These are phyloP conservation scores for Colletotrichum sp. DNA, from an alignment of 2,329 filamentous ascomycete genomes.

Conservation along the genomic window DNA sequence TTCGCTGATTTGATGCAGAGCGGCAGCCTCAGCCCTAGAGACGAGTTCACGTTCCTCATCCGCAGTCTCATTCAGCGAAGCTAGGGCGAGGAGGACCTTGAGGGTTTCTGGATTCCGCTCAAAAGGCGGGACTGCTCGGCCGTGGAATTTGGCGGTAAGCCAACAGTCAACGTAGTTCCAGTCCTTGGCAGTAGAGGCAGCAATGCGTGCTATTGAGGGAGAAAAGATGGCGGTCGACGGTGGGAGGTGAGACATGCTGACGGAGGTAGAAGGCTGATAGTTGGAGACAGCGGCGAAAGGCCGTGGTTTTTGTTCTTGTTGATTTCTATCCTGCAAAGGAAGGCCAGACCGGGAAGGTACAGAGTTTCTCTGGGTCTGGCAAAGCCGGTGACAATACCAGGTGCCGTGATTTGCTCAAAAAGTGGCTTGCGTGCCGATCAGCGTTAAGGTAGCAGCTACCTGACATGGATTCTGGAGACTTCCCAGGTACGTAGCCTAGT, in stretches of 20 bases:
- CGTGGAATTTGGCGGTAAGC: constrained; percentile 74
- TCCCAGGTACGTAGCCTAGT: neutral
- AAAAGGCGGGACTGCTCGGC: constrained; percentile 70
- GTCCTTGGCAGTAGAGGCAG: constrained; percentile 84
- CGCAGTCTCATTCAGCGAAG: constrained; percentile 76
- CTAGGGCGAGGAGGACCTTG: constrained; percentile 74
- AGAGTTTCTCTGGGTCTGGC: neutral
- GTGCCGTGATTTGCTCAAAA: neutral
- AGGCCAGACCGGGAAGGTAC: neutral
- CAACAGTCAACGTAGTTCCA: constrained; percentile 89
- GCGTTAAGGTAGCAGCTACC: neutral
- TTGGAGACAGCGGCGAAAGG: neutral
- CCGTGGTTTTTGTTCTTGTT: neutral
- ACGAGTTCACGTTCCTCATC: constrained; percentile 71
- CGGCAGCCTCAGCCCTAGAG: constrained; percentile 61
- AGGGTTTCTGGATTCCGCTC: constrained; percentile 89
- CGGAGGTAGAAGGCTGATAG: neutral
- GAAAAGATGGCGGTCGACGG: constrained; percentile 66
- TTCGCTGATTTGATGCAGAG: constrained; percentile 55
- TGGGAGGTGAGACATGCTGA: constrained; percentile 42
- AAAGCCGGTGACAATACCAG: neutral
- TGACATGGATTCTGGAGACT: neutral
- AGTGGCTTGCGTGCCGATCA: neutral
- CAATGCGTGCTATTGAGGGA: constrained; percentile 72
- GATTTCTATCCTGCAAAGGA: neutral